Percentiles rank a stretch among this genome's conserved stretches.
Conservation (phyloP, 2,329 filamentous ascomycete species). For the Aspergillus udagawae region DNA sequence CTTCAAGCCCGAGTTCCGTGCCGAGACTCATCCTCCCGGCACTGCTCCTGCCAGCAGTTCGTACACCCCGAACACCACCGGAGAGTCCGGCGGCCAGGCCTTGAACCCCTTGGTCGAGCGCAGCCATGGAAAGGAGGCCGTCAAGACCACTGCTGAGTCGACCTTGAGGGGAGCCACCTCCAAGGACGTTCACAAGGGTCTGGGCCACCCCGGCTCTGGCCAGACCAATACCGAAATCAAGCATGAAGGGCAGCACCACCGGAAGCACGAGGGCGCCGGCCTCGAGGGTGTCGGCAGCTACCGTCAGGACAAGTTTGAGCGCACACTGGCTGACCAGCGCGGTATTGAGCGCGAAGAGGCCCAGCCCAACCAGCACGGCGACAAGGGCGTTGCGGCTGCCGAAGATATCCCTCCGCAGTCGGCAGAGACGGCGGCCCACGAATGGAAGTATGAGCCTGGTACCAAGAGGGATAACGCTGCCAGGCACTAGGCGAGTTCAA, state of each 20-base stretch:
- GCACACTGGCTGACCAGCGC: constrained; percentile 22
- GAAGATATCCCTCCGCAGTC: constrained; percentile 27
- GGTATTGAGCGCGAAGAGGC: constrained; percentile 26
- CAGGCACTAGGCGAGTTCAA: background rate
- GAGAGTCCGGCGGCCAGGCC: constrained; percentile 36
- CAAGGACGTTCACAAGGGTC: constrained; percentile 49
- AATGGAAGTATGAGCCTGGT: constrained; percentile 26
- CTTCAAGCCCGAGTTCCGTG: constrained; percentile 62
- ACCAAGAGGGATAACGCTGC: constrained; percentile 19
- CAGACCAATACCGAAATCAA: constrained; percentile 46
- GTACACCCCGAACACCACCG: constrained; percentile 42
- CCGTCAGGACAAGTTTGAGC: constrained; percentile 19
- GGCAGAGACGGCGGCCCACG: constrained; percentile 23
- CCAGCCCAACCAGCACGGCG: constrained; percentile 15
- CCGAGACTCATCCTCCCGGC: constrained; percentile 58
- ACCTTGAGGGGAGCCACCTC: constrained; percentile 52
- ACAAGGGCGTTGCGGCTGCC: constrained; percentile 28
- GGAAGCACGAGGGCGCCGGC: constrained; percentile 41
- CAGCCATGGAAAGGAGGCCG: constrained; percentile 38
- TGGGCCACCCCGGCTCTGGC: constrained; percentile 50
- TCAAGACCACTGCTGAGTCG: constrained; percentile 41
- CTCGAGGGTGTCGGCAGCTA: constrained; percentile 43
- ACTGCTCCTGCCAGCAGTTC: constrained; percentile 56
- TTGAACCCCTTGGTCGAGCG: constrained; percentile 39
- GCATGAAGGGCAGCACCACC: constrained; percentile 43